Conservation (phyloP, 768 basidiomycete species). For the Tricholoma matsutake region DNA sequence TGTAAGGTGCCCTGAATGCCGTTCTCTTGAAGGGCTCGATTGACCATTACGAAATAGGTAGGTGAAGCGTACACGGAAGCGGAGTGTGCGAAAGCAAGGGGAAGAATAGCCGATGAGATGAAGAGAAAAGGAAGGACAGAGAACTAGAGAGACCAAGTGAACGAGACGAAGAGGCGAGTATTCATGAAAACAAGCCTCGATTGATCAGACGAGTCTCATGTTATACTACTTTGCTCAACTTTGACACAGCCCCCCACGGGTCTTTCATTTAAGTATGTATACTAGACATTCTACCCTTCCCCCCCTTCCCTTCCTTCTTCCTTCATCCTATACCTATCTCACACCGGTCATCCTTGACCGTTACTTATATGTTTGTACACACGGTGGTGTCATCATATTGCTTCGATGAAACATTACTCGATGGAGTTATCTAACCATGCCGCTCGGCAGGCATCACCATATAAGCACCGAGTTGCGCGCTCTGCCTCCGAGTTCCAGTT, state of each 20-base stretch:
- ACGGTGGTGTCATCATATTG: conserved; percentile 7
- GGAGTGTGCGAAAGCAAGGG: conserved; percentile 27
- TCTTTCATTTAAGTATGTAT: background rate
- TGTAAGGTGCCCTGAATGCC: conserved; percentile 46
- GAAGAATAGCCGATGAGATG: conserved; percentile 25
- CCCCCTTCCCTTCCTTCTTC: background rate
- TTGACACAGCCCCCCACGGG: background rate
- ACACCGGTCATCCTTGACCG: conserved; percentile 25
- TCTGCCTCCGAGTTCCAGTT: background rate
- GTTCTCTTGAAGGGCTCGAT: conserved; percentile 39
- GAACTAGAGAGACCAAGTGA: conserved; percentile 22
- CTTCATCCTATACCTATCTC: conserved; percentile 3
- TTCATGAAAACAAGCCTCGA: conserved; percentile 23
- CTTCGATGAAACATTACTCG: conserved; percentile 1
- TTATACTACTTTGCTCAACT: conserved; percentile 11
- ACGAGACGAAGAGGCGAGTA: conserved; percentile 17
- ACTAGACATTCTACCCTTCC: background rate
- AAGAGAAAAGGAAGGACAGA: conserved; percentile 19
- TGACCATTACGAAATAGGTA: conserved; percentile 44
- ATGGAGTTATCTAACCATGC: background rate
- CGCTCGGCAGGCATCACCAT: background rate
- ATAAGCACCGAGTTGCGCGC: background rate
- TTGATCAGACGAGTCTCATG: conserved; percentile 13
- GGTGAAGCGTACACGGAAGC: conserved; percentile 29
- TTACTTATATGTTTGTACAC: conserved; percentile 3